Conservation (phyloP, 2,329 filamentous ascomycete species). For the Botrytis deweyae region DNA sequence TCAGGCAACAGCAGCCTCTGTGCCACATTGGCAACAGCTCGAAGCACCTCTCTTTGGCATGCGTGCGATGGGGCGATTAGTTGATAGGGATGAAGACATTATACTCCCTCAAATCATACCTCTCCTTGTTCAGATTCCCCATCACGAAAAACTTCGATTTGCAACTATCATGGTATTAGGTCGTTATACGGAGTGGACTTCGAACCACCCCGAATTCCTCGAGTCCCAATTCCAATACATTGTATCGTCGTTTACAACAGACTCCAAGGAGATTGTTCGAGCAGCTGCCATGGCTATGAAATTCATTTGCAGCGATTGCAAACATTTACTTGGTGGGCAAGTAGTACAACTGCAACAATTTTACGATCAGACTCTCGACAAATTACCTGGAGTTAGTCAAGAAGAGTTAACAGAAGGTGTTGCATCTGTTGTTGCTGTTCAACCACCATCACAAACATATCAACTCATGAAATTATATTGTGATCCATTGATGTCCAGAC, state of each 20-base stretch:
- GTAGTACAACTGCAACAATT: constrained; percentile 86
- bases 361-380: constrained; percentile 86
- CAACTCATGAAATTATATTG: constrained; percentile 87
- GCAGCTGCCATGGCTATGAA: constrained; percentile 93
- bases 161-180: constrained; percentile 97
- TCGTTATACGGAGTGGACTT: constrained; percentile 96
- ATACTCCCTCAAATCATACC: constrained; percentile 92
- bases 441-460: constrained; percentile 78
- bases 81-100: constrained; percentile 80
- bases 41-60: constrained; percentile 94
- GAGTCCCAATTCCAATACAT: constrained; percentile 95
- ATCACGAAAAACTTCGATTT: constrained; percentile 97
- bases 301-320: constrained; percentile 96
- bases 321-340: constrained; percentile 77
- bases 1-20: constrained; percentile 68
- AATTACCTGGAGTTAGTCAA: constrained; percentile 80
- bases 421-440: constrained; percentile 83
- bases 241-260: constrained; percentile 84
- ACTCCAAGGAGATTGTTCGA: constrained; percentile 85
- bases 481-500: constrained; percentile 79
- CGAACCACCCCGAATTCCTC: constrained; percentile 87
- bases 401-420: constrained; percentile 97
- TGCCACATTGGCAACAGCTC: constrained; percentile 94
- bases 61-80: constrained; percentile 95
- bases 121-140: constrained; percentile 87